These are phyloP conservation scores for Candida khao-thaluensis DNA, from an alignment of 805 yeast species.

Conservation along the genomic window DNA sequence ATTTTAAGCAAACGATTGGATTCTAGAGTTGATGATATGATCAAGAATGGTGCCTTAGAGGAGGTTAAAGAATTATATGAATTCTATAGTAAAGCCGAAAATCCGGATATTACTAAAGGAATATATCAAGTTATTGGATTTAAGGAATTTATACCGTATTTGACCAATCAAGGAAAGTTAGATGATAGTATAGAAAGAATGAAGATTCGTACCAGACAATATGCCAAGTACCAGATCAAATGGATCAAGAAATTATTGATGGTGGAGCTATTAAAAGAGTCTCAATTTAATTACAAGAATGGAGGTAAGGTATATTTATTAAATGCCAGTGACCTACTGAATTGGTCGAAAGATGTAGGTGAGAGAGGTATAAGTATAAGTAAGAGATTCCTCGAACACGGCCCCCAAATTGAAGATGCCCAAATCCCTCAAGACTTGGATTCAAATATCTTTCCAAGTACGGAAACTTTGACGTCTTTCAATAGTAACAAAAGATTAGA, in stretches of 20 bases:
- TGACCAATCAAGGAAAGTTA: constrained; percentile 17
- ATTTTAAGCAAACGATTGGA: constrained; percentile 66
- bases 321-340: constrained; percentile 69
- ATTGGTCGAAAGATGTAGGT: constrained; percentile 61
- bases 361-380: constrained; percentile 55
- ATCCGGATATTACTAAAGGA: constrained; percentile 65
- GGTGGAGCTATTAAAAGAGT: constrained; percentile 54
- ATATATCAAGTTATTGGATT: constrained; percentile 95
- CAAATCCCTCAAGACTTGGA: constrained; percentile 29
- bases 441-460: constrained; percentile 25
- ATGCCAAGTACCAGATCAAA: constrained; percentile 84
- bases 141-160: constrained; percentile 82
- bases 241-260: constrained; percentile 80
- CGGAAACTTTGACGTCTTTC: constrained; percentile 17
- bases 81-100: constrained; percentile 33
- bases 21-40: constrained; percentile 79
- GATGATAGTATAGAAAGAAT: constrained; percentile 60
- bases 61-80: constrained; percentile 66
- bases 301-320: constrained; percentile 68
- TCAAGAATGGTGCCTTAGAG: constrained; percentile 60
- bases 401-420: constrained; percentile 20
- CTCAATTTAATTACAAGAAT: constrained; percentile 43
- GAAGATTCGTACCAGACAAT: constrained; percentile 82
- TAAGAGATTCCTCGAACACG: constrained; percentile 28
- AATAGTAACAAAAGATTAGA: constrained; percentile 41